Conservation (phyloP, 2,329 filamentous ascomycete species). For the Hypoxylon sp. region DNA sequence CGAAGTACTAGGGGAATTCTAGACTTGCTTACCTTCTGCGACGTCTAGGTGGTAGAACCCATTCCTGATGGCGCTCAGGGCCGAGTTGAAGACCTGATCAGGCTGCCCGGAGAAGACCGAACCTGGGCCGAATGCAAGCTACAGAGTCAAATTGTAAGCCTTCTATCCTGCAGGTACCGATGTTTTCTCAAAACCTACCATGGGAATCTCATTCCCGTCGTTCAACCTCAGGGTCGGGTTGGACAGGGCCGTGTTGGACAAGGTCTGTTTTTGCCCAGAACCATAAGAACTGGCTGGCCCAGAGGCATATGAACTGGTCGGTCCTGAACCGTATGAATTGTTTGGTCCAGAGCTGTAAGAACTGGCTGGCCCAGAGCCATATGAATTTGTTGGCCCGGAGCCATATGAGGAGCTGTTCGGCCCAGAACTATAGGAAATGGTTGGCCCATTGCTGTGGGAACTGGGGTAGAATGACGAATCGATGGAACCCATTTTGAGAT, state of each 20-base stretch:
- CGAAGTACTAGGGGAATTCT: background rate
- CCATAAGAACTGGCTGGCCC: conserved; percentile 1
- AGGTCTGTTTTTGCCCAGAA: conserved; percentile 53
- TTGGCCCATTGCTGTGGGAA: conserved; percentile 55
- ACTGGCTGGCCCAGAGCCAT: background rate
- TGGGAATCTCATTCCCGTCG: conserved; percentile 79
- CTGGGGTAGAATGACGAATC: conserved; percentile 56
- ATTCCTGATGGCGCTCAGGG: conserved; percentile 74
- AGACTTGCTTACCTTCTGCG: conserved; percentile 71
- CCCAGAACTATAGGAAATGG: background rate
- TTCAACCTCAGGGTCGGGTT: conserved; percentile 76
- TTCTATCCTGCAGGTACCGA: background rate
- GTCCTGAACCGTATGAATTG: background rate
- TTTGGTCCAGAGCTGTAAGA: background rate
- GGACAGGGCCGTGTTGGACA: conserved; percentile 67
- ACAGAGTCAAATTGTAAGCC: conserved; percentile 20
- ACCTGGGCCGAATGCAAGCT: conserved; percentile 80
- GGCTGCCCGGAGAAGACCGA: conserved; percentile 74
- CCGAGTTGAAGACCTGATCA: conserved; percentile 62
- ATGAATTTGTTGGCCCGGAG: background rate
- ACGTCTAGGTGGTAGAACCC: conserved; percentile 81
- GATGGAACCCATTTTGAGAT: conserved; percentile 59
- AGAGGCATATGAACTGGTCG: background rate
- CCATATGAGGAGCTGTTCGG: background rate
- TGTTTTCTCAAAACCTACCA: conserved; percentile 60